phyloP scores from a whole-genome alignment of 2,329 filamentous ascomycete genomes.

The Diaporthe citri region DNA sequence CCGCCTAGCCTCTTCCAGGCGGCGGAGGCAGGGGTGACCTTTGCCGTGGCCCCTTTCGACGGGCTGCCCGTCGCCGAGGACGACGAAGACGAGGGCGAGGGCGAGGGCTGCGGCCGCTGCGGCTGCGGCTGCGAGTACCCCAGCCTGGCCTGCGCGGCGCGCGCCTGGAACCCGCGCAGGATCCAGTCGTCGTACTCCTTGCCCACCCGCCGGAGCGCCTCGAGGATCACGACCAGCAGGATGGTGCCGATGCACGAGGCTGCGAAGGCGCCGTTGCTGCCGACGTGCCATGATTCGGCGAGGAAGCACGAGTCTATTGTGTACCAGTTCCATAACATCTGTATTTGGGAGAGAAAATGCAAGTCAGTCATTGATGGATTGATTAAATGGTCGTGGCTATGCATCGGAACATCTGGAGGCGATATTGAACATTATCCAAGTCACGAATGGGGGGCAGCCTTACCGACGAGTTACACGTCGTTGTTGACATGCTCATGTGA shows the following conservation, averaged over 20 bases:
- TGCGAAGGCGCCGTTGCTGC: slow-evolving; percentile 56
- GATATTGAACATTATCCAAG: not conserved
- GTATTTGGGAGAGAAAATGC: not conserved
- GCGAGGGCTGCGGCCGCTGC: not conserved
- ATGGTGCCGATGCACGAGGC: slow-evolving; percentile 59
- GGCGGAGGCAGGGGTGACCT: slow-evolving; percentile 33
- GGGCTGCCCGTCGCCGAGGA: slow-evolving; percentile 18
- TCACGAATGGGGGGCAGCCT: not conserved
- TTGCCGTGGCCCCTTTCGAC: slow-evolving; percentile 39
- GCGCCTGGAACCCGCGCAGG: slow-evolving; percentile 53
- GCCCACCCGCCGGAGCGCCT: slow-evolving; percentile 55
- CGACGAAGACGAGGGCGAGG: not conserved
- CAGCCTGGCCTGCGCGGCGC: slow-evolving; percentile 43
- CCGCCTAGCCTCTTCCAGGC: slow-evolving; percentile 11
- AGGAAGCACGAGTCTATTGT: slow-evolving; percentile 50
- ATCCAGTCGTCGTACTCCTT: slow-evolving; percentile 58
- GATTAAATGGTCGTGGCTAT: not conserved
- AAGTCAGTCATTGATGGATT: not conserved
- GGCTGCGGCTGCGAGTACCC: not conserved
- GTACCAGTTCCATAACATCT: slow-evolving; percentile 42
- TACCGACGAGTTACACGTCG: slow-evolving; percentile 39
- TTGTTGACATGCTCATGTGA: slow-evolving; percentile 32
- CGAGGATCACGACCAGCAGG: slow-evolving; percentile 55
- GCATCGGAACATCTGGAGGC: not conserved
- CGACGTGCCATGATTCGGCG: slow-evolving; percentile 55